phyloP scores from a whole-genome alignment of 768 basidiomycete species.

The Suillus plorans region DNA sequence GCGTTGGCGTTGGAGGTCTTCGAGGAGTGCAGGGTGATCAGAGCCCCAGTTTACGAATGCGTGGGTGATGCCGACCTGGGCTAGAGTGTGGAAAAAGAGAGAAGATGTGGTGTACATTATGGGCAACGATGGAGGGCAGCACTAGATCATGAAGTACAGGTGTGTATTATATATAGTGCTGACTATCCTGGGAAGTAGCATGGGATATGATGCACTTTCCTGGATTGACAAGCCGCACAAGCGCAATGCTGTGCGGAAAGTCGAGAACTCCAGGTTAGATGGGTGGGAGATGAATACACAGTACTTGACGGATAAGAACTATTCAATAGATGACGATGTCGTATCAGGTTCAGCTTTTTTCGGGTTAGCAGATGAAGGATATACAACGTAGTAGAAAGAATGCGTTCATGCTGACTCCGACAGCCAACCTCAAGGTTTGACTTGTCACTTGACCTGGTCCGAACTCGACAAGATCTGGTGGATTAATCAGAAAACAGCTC shows the following conservation, averaged over 20 bases:
- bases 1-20: constrained; percentile 63
- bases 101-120: constrained; percentile 60
- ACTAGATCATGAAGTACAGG: no score
- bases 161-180: constrained; percentile 1
- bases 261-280: neutral
- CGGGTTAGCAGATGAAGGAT: neutral
- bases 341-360: neutral
- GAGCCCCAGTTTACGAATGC: constrained; percentile 78
- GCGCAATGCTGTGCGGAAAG: neutral
- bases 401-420: no score
- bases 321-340: neutral
- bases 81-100: constrained; percentile 56
- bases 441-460: neutral
- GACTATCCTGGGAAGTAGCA: neutral
- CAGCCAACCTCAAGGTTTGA: no score
- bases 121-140: neutral
- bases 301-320: neutral
- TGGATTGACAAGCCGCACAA: neutral
- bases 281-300: constrained; percentile 1
- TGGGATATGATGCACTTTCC: neutral
- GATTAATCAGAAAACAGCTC: neutral
- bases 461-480: neutral
- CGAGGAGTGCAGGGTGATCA: constrained; percentile 70
- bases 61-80: constrained; percentile 60
- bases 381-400: neutral